Conservation (phyloP, 352 stramenopile species). For the Aphanomyces cochlioides region DNA sequence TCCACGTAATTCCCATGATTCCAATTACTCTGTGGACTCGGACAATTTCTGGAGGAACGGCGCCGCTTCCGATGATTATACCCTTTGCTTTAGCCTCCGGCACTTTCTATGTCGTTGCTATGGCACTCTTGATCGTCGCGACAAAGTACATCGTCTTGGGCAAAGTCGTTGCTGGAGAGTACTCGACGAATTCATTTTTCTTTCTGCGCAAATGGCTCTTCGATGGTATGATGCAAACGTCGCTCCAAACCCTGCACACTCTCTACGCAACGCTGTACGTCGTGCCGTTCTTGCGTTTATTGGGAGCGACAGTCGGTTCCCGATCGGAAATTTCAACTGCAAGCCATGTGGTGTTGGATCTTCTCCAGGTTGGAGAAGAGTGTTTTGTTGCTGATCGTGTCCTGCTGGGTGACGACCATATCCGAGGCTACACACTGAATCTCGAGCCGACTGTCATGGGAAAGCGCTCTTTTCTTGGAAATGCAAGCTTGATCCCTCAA, state of each 20-base stretch:
- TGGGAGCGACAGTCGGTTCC: conserved; percentile 5
- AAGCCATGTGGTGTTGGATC: background rate
- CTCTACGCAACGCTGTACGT: conserved; percentile 20
- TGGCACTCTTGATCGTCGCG: background rate
- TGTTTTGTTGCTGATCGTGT: conserved; percentile 24
- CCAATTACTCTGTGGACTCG: background rate
- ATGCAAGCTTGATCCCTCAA: background rate
- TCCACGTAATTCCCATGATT: background rate
- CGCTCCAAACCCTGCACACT: conserved; percentile 12
- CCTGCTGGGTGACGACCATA: conserved; percentile 7
- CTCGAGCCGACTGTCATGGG: background rate
- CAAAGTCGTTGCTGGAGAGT: background rate
- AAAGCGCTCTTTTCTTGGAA: background rate
- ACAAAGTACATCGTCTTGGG: background rate
- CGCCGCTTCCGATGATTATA: background rate
- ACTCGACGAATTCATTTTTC: conserved; percentile 13
- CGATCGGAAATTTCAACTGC: conserved; percentile 17
- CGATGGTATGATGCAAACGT: conserved; percentile 12
- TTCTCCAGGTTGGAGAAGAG: background rate
- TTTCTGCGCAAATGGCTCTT: conserved; percentile 19
- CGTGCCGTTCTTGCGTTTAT: conserved; percentile 2
- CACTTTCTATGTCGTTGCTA: background rate
- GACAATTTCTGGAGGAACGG: background rate
- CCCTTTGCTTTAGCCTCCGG: background rate
- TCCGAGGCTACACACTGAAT: background rate